Evolutionary conservation across 1,139 yeast species (phyloP), one percentile per base, ranked within the genome.

Genomic region (Candida smagusa): DNA sequence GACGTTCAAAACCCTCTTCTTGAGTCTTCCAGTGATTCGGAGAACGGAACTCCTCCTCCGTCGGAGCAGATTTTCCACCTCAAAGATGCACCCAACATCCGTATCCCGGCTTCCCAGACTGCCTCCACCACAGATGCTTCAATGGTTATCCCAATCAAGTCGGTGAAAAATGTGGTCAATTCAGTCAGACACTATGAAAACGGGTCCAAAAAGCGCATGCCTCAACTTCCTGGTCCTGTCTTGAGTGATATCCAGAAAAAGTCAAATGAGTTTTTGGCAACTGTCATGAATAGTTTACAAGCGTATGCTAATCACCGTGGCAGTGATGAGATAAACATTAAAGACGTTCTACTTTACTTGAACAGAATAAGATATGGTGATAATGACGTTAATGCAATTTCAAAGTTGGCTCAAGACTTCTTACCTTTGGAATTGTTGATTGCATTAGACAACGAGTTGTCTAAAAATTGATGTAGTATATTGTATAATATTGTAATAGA

Each of bases 391-490:
- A 54, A 56, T 22, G 51, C 44, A 23, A 58, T 65, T 12, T 56
- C 68, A 0, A 47, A 44, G n/a, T 48, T 69, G 12, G 75, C 74
- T 0, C 62, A 59, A 31, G 53, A 53, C 9, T 57, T 59, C 30
- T 48, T 69, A 23, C 76, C 76, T 0, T 55, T 68, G 26, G 76
- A 70, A 40, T 41, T 53, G 26, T 48, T 69, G 26, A 52, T 68
- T 32, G 51, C 61, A 0, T 51, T 70, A 26, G 71, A 69, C 43
- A 61, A 62, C 41, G 60, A 58, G 38, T 37, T 37, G 28, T 28
- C 30, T 16, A 12, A 31, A 31, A n/a, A 22, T 9, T 22, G 12
- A 23, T 22, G 13, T 31, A 22, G 9, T 30, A 19, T 13, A 26
- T 16, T 16, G 19, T 16, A 16, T 16, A 16, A 16, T 16, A 16